Evolutionary conservation across 139 green algal genomes (phyloP), one percentile per base, ranked within the genome.

Genomic region (Chlorella sp.): DNA sequence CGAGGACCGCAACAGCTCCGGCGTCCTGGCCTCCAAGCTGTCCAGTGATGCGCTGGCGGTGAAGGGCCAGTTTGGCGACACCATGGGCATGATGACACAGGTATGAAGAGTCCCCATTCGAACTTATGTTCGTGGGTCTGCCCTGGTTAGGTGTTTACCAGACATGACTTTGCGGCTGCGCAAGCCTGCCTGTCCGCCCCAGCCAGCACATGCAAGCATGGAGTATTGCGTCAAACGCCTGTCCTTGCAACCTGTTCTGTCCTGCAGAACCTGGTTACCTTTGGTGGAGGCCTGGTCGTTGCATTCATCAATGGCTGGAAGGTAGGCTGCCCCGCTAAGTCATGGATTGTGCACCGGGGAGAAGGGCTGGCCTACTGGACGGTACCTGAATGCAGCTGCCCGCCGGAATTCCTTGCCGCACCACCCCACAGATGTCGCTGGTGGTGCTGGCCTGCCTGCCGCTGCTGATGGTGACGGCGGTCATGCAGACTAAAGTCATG

Each of bases 271-370:
- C 62, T 93, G 47, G 89, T 92, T 25, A 94, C 91, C 6, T 68
- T 93, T 17, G 55, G 91, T 30, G 90, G 57, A 13, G 87, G 80
- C 47, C 92, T 93, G 80, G 60, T 90, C 20, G 89, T 97, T 9
- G 93, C 93, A 18, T 95, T 97, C 74, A 86, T 89, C 38, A 88
- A 89, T 69, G 78, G 87, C 74, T 98, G 94, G 94, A 89, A 92
- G 51, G 70, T 93, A 97, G 90, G 93, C 94, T 23, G 51, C 15
- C n/a, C n/a, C n/a, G n/a, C n/a, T n/a, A n/a, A n/a, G n/a, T n/a
- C n/a, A n/a, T n/a, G n/a, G n/a, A n/a, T n/a, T n/a, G n/a, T 51
- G 44, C 44, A 51, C 44, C 6, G 44, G 6, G 7, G 44, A 9
- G 7, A 51, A 16, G 44, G 7, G 44, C 44, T 60, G 11, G 51